Base-by-base conservation (phyloP, 345 rosid species). In the Aquilaria malaccensis region DNA sequence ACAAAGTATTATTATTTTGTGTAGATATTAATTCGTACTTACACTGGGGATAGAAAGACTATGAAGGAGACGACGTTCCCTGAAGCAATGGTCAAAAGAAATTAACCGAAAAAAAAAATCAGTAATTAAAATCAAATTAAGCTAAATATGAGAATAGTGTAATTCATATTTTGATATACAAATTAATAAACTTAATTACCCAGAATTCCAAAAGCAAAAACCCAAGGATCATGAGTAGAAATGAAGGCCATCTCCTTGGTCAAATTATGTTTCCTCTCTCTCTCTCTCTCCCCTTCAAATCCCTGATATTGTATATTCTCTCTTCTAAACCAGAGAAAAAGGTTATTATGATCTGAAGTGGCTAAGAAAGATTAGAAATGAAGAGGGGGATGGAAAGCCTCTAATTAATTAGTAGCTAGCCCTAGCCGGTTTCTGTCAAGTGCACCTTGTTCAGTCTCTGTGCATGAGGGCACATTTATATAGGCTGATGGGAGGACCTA, bases 21-120 rank as follows among this genome's bases (percentile, higher is more conserved):
- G 4, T 1, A 55, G 10, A 2, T 13, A 56, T 11, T 2, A 7
- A 4, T 37, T 6, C 2, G 41, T 50, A 70, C 81, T 74, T 63
- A 71, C 81, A 74, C 22, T 41, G 78, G 78, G 52, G 78, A 69
- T 2, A 77, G 70, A 51, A 77, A 77, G 11, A 65, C 78, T 59
- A 74, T 69, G 30, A 74, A 68, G 50, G 78, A 77, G 14, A 69
- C 13, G 6, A 71, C 45, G 65, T 77, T 77, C 14, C 76, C 76
- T 77, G 33, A 51, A 55, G 54, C 45, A 63, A 45, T 37, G 50
- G 54, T 13, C 6, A 49, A 1, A 13, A 12, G 3, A 4, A 3
- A 50, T 12, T 13, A 50, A 4, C 22, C 1, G 22, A 22, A 22
- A 22, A 22, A 22, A 10, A 32, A 13, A 4, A 51, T 51, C 9